These are phyloP conservation scores for Xylaria grammica DNA, from an alignment of 495 filamentous ascomycete species.

Conservation along the genomic window DNA sequence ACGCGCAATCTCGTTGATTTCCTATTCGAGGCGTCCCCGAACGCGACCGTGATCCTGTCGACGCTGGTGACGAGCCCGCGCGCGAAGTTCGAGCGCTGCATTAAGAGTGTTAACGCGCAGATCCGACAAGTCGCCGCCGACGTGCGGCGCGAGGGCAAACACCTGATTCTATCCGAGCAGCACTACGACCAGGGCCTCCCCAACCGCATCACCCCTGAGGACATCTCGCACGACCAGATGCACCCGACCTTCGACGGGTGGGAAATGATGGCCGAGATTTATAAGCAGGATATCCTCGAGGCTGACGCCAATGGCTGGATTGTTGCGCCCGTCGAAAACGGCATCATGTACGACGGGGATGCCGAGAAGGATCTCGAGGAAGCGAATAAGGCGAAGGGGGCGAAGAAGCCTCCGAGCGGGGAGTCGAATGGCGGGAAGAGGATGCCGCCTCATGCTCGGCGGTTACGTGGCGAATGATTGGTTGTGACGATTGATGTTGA, in stretches of 20 bases:
- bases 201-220: slow-evolving; percentile 31
- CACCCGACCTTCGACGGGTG: slow-evolving; percentile 54
- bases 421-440: neutral
- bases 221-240: slow-evolving; percentile 31
- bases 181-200: slow-evolving; percentile 35
- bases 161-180: slow-evolving; percentile 31
- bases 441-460: slow-evolving; percentile 1
- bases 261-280: slow-evolving; percentile 52
- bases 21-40: slow-evolving; percentile 35
- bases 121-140: slow-evolving; percentile 43
- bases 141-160: slow-evolving; percentile 42
- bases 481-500: neutral
- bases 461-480: neutral
- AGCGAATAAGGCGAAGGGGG: slow-evolving; percentile 24
- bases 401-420: neutral
- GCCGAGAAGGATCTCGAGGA: slow-evolving; percentile 33
- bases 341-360: slow-evolving; percentile 36
- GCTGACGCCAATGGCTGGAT: slow-evolving; percentile 45
- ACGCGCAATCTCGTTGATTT: slow-evolving; percentile 35
- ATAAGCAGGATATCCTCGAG: slow-evolving; percentile 44
- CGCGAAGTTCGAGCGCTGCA: slow-evolving; percentile 39
- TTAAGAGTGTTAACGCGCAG: slow-evolving; percentile 39
- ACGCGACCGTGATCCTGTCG: slow-evolving; percentile 33
- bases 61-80: slow-evolving; percentile 32
- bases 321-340: slow-evolving; percentile 37